phyloP scores from a whole-genome alignment of 345 rosid species.

The Raphanus raphanistrum region DNA sequence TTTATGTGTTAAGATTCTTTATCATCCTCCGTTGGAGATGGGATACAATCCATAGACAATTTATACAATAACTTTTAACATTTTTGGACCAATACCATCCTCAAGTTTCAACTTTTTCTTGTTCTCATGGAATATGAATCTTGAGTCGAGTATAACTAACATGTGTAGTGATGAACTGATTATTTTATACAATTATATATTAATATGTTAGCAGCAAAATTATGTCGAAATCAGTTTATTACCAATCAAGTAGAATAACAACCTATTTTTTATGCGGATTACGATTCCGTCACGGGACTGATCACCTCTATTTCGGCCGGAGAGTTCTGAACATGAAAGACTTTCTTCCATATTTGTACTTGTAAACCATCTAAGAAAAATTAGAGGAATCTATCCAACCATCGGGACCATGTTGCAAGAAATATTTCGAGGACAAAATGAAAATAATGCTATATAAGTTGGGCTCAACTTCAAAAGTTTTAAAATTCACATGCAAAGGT shows the following conservation, averaged over 20 bases:
- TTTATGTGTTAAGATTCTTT: too few relatives aligned
- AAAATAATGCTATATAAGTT: neutral
- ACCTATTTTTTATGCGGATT: neutral
- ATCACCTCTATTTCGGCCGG: neutral
- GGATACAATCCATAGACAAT: neutral
- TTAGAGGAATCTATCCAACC: neutral
- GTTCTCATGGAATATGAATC: neutral
- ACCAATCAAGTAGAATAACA: neutral
- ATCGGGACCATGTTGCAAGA: neutral
- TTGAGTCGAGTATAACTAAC: neutral
- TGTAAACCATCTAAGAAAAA: neutral
- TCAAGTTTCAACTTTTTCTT: neutral
- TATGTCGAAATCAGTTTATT: neutral
- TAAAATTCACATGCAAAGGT: neutral
- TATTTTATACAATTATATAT: neutral
- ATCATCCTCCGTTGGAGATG: too few relatives aligned
- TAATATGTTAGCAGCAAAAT: neutral
- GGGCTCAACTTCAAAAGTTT: neutral
- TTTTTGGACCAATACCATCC: neutral
- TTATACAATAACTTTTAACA: neutral
- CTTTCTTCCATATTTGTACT: neutral
- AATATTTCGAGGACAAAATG: neutral
- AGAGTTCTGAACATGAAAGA: neutral
- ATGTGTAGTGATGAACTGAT: neutral
- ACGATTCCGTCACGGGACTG: neutral